Evolutionary conservation across 768 basidiomycete species (phyloP).

Genomic region (Xerocomellus amylosporus): DNA sequence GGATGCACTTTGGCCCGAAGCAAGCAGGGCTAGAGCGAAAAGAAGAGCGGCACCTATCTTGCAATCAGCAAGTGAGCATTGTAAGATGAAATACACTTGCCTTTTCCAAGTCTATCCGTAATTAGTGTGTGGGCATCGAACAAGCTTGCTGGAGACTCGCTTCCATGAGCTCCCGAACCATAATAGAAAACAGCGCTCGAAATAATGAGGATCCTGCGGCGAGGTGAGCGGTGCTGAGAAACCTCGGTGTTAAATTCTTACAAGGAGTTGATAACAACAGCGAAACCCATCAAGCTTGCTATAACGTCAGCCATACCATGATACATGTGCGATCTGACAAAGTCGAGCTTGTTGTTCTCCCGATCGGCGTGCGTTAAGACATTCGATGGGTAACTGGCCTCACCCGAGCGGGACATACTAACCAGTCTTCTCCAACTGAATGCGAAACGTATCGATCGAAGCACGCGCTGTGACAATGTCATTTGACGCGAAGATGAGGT

Average conservation of each 20-base stretch:
- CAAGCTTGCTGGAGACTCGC: constrained; percentile 59
- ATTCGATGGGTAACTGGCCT: constrained; percentile 19
- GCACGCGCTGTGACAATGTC: constrained; percentile 21
- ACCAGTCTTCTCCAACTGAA: constrained; percentile 23
- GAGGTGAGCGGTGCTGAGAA: neutral
- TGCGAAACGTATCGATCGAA: constrained; percentile 3
- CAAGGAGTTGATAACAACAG: constrained; percentile 86
- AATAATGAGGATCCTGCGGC: constrained; percentile 69
- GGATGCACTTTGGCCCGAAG: constrained; percentile 85
- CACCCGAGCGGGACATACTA: constrained; percentile 22
- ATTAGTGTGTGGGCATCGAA: constrained; percentile 85
- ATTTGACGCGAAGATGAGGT: constrained; percentile 8
- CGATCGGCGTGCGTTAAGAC: constrained; percentile 50
- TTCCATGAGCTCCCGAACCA: constrained; percentile 38
- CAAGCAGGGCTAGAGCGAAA: constrained; percentile 84
- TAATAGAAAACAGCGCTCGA: constrained; percentile 82
- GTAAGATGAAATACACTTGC: constrained; percentile 36
- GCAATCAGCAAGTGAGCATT: neutral
- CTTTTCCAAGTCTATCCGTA: constrained; percentile 58
- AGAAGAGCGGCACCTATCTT: constrained; percentile 70
- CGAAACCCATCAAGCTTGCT: constrained; percentile 72
- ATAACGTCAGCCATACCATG: constrained; percentile 68
- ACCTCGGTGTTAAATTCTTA: constrained; percentile 31
- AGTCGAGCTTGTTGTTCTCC: constrained; percentile 53
- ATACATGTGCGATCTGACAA: constrained; percentile 61